Evolutionary conservation across 768 basidiomycete species (phyloP), one percentile per base, ranked within the genome.

Genomic region (Suillus discolor): DNA sequence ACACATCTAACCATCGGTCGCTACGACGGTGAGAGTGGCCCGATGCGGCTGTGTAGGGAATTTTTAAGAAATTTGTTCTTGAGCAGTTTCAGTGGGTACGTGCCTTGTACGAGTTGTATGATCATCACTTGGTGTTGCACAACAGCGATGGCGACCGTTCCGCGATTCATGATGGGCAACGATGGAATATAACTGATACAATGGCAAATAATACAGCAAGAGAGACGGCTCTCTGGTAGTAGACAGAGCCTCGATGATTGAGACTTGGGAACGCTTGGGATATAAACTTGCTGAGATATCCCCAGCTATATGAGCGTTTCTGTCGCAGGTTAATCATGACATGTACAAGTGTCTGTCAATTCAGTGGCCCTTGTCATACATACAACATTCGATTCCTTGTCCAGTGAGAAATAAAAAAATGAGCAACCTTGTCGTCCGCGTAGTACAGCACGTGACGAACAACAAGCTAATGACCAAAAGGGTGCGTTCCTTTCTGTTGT

Each of bases 51-150:
- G 53, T 42, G 38, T 28, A 54, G 45, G 57, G 38, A 64, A 31
- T 31, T 25, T 36, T 59, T 66, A 68, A 69, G 66, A 49, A 55
- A 57, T 62, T 16, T 15, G 49, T 47, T 59, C 25, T 54, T 41
- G 42, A 61, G 41, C 34, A 8, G 7, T 47, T 45, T 42, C 13
- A 63, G 20, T 12, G 28, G 23, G 38, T 31, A 42, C 75, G 64
- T 70, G 89, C 90, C 85, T 85, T 89, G 87, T n/a, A n/a, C 20
- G 6, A 55, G 34, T 34, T 55, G 54, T 31, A 91, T 86, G 66
- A 92, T 73, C 81, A 84, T 85, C 41, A 92, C 86, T 72, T 87
- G 85, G 70, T 84, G 86, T 68, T 87, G 86, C 55, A 91, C 87
- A 65, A 91, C 72, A 25, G 90, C 90, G 64, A 91, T 84, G 61